Evolutionary conservation across 495 filamentous ascomycete species (phyloP).

Genomic region (Aspergillus sclerotiicarbonarius): DNA sequence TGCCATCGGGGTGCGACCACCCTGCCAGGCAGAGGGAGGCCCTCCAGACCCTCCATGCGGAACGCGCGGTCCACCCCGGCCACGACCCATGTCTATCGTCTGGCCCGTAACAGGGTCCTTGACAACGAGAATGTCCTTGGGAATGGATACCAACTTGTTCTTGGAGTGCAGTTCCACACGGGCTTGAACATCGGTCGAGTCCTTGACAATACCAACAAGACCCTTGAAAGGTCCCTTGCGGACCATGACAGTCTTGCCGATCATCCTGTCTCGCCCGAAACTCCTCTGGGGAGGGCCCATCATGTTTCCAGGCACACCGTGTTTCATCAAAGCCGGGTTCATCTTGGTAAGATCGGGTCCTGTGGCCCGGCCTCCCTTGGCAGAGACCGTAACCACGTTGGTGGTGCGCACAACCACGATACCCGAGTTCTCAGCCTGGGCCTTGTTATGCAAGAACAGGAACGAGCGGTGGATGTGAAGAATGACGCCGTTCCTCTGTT

Average conservation of each 20-base stretch:
- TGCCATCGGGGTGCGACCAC: constrained; percentile 68
- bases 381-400: constrained; percentile 83
- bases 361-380: constrained; percentile 75
- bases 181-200: constrained; percentile 78
- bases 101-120: constrained; percentile 79
- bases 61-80: constrained; percentile 53
- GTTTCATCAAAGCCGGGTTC: constrained; percentile 82
- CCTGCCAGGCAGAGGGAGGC: constrained; percentile 46
- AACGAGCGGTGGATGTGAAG: constrained; percentile 88
- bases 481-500: constrained; percentile 81
- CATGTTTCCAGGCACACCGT: constrained; percentile 48
- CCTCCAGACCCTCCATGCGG: constrained; percentile 40
- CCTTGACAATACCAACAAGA: constrained; percentile 89
- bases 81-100: constrained; percentile 64
- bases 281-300: constrained; percentile 73
- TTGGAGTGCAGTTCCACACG: constrained; percentile 92
- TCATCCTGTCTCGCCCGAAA: constrained; percentile 77
- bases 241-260: constrained; percentile 88
- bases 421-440: constrained; percentile 83
- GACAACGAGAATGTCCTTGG: constrained; percentile 71
- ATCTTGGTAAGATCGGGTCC: constrained; percentile 82
- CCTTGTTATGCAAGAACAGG: constrained; percentile 80
- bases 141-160: constrained; percentile 78
- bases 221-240: constrained; percentile 86
- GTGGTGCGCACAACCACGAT: constrained; percentile 83